Evolutionary conservation across 169 alveolate genomes (phyloP).

Genomic region (Cryptosporidium meleagridis): DNA sequence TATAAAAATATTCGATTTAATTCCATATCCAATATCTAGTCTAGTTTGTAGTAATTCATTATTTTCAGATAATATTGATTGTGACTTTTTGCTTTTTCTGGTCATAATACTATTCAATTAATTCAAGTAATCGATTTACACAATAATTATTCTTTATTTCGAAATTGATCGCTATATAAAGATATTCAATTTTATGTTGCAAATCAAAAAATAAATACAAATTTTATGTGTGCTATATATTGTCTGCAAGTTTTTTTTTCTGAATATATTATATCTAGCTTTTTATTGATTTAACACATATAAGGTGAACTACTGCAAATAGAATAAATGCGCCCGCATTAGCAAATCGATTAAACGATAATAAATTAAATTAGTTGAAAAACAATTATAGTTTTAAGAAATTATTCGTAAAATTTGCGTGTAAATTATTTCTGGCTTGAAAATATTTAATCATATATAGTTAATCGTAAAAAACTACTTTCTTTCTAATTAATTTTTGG

Average conservation of each 20-base stretch:
- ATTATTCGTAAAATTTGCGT: not conserved
- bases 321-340: constrained; percentile 7
- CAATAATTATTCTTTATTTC: not conserved
- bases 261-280: not conserved
- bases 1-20: constrained; percentile 21
- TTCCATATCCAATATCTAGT: constrained; percentile 28
- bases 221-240: not conserved
- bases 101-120: not conserved
- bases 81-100: constrained; percentile 25
- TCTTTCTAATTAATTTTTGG: constrained; percentile 28
- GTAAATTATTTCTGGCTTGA: not conserved
- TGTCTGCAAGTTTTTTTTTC: not conserved
- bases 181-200: not conserved
- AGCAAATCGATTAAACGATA: constrained; percentile 12
- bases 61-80: not conserved
- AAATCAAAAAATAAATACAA: not conserved
- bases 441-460: not conserved
- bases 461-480: not conserved
- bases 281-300: not conserved
- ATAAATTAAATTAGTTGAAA: not conserved
- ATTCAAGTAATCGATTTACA: not conserved
- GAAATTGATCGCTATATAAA: not conserved
- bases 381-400: not conserved
- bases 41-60: constrained; percentile 12
- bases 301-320: not conserved